These are phyloP conservation scores for Polytrichum commune DNA, from an alignment of 225 moss, liverwort and hornwort genomes.

Conservation along the genomic window DNA sequence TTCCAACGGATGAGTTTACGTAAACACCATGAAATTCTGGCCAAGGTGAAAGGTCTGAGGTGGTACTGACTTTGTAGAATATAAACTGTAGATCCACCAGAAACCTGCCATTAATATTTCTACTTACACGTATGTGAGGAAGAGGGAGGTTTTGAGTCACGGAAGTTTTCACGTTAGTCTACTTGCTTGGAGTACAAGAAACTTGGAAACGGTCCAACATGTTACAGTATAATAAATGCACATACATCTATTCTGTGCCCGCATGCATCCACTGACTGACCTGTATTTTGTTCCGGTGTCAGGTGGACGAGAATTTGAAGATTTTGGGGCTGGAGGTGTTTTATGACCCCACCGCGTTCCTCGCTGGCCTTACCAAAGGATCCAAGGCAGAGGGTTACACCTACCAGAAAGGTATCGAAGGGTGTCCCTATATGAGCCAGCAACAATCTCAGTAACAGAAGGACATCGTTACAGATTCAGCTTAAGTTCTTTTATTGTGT, in stretches of 20 bases:
- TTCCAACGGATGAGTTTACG: too few relatives aligned
- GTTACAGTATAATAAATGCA: background rate
- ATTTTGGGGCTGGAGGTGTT: constrained; percentile 74
- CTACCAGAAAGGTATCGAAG: constrained; percentile 63
- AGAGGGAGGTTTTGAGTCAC: background rate
- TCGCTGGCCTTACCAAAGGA: constrained; percentile 52
- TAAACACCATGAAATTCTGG: background rate
- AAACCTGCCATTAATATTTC: background rate
- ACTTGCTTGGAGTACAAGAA: too few relatives aligned
- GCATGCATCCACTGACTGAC: background rate
- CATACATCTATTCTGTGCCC: background rate
- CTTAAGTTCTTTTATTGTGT: too few relatives aligned
- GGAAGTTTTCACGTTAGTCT: background rate
- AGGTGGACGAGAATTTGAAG: constrained; percentile 69
- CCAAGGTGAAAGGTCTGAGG: too few relatives aligned
- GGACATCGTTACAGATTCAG: too few relatives aligned
- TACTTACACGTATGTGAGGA: too few relatives aligned
- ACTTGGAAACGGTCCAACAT: background rate
- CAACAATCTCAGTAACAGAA: too few relatives aligned
- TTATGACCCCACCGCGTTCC: constrained; percentile 73
- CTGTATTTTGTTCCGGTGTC: background rate
- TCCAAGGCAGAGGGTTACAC: constrained; percentile 42
- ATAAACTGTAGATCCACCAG: background rate
- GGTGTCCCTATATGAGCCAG: constrained; percentile 53
- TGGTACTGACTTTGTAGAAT: background rate